Percentiles rank a stretch among this genome's conserved stretches.
Conservation (phyloP, 2,329 filamentous ascomycete genomes). For the Xylaria hypoxylon region DNA sequence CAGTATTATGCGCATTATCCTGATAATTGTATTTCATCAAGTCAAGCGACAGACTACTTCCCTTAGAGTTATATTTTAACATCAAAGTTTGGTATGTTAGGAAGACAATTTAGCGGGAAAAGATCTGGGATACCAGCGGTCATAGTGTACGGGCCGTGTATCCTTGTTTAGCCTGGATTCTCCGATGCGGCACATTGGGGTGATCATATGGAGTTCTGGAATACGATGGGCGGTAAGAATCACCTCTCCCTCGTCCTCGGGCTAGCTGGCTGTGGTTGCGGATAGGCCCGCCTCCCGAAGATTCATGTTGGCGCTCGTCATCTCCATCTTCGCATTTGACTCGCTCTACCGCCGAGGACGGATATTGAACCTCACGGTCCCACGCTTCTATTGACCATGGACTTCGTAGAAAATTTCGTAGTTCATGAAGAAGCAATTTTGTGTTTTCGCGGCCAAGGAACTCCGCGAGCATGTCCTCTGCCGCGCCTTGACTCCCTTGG, state of each 20-base stretch:
- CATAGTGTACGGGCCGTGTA: neutral
- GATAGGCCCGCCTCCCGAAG: slow-evolving; percentile 11
- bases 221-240: slow-evolving; percentile 45
- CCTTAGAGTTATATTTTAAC: neutral
- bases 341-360: slow-evolving; percentile 27
- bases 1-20: neutral
- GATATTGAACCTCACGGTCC: slow-evolving; percentile 84
- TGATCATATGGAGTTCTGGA: slow-evolving; percentile 25
- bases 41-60: neutral
- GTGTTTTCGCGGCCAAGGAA: slow-evolving; percentile 82
- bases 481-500: slow-evolving; percentile 80
- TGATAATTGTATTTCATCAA: neutral
- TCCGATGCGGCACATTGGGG: slow-evolving; percentile 1
- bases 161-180: slow-evolving; percentile 13
- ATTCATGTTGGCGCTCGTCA: neutral
- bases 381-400: slow-evolving; percentile 81
- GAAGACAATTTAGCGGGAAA: neutral
- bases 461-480: slow-evolving; percentile 81
- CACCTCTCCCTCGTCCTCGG: slow-evolving; percentile 36
- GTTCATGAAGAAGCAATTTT: slow-evolving; percentile 83
- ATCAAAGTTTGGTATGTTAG: neutral
- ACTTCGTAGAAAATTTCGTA: slow-evolving; percentile 84
- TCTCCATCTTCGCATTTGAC: slow-evolving; percentile 21
- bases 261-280: slow-evolving; percentile 14
- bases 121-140: neutral